phyloP scores from a whole-genome alignment of 1,284 basidiomycete species.

The Cystobasidium pallidum region DNA sequence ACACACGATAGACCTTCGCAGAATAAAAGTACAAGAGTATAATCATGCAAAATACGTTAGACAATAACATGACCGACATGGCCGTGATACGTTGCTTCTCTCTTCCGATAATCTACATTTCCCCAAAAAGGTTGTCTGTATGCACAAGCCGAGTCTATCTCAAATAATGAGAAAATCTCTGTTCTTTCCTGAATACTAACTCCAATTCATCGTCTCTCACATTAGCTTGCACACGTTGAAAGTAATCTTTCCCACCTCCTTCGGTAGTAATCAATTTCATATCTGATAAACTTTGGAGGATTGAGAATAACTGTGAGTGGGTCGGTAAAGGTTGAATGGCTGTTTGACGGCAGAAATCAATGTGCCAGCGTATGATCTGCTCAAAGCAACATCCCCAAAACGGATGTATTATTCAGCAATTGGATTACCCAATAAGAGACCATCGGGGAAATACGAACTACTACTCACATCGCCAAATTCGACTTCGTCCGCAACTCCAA shows the following conservation, averaged over 20 bases:
- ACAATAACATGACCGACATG: too few relatives aligned
- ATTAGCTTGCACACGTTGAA: conserved; percentile 47
- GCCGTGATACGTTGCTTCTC: too few relatives aligned
- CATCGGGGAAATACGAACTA: too few relatives aligned
- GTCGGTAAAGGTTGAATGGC: conserved; percentile 45
- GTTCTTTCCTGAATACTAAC: conserved; percentile 50
- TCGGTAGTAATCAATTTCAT: conserved; percentile 50
- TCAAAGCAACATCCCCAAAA: background rate
- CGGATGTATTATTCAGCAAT: too few relatives aligned
- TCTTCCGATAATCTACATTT: too few relatives aligned
- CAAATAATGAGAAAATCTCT: conserved; percentile 44
- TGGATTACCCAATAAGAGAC: too few relatives aligned
- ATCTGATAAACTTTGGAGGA: conserved; percentile 48
- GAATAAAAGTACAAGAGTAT: too few relatives aligned
- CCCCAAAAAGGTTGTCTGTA: too few relatives aligned
- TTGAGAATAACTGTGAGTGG: conserved; percentile 47
- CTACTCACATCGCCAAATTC: conserved; percentile 50
- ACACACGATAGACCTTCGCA: too few relatives aligned
- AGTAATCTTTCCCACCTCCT: conserved; percentile 47
- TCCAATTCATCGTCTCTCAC: conserved; percentile 51
- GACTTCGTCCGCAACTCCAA: conserved; percentile 65
- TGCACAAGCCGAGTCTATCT: too few relatives aligned
- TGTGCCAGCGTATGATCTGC: conserved; percentile 52
- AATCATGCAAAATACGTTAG: too few relatives aligned
- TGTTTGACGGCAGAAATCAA: conserved; percentile 51